These are phyloP conservation scores for Powellomyces hirtus DNA, from an alignment of 192 early-diverging fungal species.

Conservation along the genomic window DNA sequence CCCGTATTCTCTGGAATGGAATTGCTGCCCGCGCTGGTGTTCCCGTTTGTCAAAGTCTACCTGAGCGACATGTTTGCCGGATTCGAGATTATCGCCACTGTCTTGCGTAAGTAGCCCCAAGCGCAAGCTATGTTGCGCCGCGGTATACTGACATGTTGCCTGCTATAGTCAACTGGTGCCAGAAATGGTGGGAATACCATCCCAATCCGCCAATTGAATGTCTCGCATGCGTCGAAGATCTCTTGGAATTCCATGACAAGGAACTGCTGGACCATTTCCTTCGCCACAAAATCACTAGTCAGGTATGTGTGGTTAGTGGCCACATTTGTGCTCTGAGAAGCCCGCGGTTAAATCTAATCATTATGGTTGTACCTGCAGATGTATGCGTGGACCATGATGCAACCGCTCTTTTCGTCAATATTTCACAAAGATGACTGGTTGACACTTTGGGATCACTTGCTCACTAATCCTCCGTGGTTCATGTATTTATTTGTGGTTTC, in stretches of 20 bases:
- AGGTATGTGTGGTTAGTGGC: too few species aligned
- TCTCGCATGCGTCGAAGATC: constrained; percentile 50
- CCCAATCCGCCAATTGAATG: constrained; percentile 61
- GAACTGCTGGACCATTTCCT: constrained; percentile 51
- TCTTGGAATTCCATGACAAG: constrained; percentile 50
- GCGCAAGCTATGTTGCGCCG: not conserved
- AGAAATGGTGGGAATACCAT: constrained; percentile 71
- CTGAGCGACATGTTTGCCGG: constrained; percentile 51
- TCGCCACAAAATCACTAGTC: constrained; percentile 39
- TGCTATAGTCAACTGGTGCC: constrained; percentile 56
- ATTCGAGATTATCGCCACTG: constrained; percentile 53
- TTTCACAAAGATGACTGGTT: constrained; percentile 52
- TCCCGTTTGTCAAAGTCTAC: constrained; percentile 60
- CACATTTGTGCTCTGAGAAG: too few species aligned
- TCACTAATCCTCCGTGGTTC: constrained; percentile 46
- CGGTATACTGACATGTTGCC: not conserved
- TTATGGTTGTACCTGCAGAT: constrained; percentile 19
- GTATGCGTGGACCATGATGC: constrained; percentile 54
- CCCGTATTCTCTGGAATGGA: constrained; percentile 60
- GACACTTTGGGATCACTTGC: constrained; percentile 55
- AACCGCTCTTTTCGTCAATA: constrained; percentile 46
- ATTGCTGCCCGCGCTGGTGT: constrained; percentile 56
- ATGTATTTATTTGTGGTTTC: constrained; percentile 51
- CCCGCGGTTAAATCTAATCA: too few species aligned
- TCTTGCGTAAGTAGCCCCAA: constrained; percentile 41